Conservation (phyloP, 352 stramenopile genomes). For the Pythium plurisporium region DNA sequence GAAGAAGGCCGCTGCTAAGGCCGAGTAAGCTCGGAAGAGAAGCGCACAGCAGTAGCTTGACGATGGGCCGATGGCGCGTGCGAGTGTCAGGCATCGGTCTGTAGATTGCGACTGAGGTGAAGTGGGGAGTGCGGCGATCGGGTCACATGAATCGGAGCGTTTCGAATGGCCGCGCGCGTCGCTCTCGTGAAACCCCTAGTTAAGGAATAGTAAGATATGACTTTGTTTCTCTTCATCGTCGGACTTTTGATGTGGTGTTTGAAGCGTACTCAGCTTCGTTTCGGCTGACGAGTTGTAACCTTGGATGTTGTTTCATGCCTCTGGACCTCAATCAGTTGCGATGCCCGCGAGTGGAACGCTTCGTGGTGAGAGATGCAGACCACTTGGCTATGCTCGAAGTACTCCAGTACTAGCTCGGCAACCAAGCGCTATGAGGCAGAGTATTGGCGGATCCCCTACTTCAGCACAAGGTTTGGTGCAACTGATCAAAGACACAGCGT, state of each 20-base stretch:
- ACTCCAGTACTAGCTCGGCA: conserved; percentile 20
- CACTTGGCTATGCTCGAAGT: conserved; percentile 36
- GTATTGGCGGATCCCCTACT: too few species aligned
- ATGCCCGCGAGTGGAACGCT: conserved; percentile 22
- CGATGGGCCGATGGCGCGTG: neutral
- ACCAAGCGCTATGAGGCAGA: conserved; percentile 25
- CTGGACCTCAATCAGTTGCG: conserved; percentile 30
- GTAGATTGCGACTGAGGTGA: neutral
- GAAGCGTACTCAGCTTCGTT: neutral
- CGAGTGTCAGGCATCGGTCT: neutral
- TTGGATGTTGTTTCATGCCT: conserved; percentile 16
- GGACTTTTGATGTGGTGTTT: neutral
- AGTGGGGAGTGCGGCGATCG: neutral
- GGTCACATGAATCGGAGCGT: neutral
- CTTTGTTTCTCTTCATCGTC: conserved; percentile 16
- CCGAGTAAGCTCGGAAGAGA: conserved; percentile 19
- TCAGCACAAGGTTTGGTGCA: too few species aligned
- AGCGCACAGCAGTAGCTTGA: neutral
- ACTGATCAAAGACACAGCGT: neutral
- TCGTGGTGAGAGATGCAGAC: conserved; percentile 46
- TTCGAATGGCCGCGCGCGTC: neutral
- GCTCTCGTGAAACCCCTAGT: neutral
- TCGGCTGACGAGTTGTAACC: conserved; percentile 7
- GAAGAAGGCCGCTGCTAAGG: conserved; percentile 60
- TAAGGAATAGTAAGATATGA: conserved; percentile 31